Conservation (phyloP, 805 yeast species). For the Saturnispora sanitii region DNA sequence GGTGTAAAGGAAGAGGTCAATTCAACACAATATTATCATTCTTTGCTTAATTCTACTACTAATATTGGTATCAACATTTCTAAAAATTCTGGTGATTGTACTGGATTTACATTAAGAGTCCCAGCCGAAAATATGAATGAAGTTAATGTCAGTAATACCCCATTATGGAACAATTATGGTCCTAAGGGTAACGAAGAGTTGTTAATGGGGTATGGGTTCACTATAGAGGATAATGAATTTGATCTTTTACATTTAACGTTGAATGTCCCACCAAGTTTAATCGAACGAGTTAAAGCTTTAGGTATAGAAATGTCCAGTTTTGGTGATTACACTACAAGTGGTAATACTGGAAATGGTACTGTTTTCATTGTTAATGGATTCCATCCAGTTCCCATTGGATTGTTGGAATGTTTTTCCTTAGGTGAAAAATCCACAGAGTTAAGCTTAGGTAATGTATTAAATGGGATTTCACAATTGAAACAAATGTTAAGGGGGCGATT, state of each 20-base stretch:
- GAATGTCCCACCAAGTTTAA: constrained; percentile 21
- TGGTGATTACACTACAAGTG: constrained; percentile 19
- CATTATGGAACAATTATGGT: constrained; percentile 75
- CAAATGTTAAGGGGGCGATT: constrained; percentile 44
- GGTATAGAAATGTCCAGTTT: constrained; percentile 19
- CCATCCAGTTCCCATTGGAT: constrained; percentile 32
- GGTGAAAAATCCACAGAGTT: constrained; percentile 27
- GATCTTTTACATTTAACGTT: constrained; percentile 54
- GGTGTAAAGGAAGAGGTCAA: too few species aligned
- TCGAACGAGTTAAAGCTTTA: constrained; percentile 12
- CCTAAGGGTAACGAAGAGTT: constrained; percentile 80
- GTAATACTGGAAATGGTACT: constrained; percentile 1
- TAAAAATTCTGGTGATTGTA: too few species aligned
- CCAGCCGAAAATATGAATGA: too few species aligned
- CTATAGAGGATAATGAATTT: constrained; percentile 42
- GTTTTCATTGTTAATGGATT: constrained; percentile 22
- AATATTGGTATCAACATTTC: too few species aligned
- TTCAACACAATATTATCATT: too few species aligned
- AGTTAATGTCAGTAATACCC: too few species aligned
- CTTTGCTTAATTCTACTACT: too few species aligned
- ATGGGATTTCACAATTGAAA: constrained; percentile 49
- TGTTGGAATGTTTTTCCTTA: constrained; percentile 41
- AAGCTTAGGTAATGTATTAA: constrained; percentile 45
- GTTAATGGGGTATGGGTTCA: constrained; percentile 75
- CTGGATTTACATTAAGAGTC: constrained; percentile 33